phyloP scores from a whole-genome alignment of 2,329 filamentous ascomycete genomes.

The Phaeophleospora eucalypticola region DNA sequence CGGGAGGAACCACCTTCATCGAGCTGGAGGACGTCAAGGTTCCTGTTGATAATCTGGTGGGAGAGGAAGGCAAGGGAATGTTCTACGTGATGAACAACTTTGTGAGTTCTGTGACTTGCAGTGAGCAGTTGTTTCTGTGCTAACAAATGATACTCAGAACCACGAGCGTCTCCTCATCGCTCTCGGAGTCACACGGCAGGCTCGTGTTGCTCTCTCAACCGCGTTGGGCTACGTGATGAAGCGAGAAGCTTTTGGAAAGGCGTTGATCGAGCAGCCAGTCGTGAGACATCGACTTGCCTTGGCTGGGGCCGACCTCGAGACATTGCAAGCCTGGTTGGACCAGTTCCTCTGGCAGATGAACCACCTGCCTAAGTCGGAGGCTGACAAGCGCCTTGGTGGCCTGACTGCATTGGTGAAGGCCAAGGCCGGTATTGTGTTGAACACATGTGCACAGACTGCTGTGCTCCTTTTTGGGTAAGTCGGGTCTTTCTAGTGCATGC shows the following conservation, averaged over 20 bases:
- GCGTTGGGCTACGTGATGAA: conserved; percentile 61
- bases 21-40: conserved; percentile 70
- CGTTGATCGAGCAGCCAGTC: conserved; percentile 67
- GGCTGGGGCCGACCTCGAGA: conserved; percentile 62
- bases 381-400: conserved; percentile 61
- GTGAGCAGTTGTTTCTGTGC: too few species aligned
- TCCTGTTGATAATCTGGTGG: conserved; percentile 64
- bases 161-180: conserved; percentile 57
- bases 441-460: conserved; percentile 64
- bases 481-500: neutral
- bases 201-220: conserved; percentile 55
- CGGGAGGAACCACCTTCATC: conserved; percentile 68
- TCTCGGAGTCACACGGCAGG: conserved; percentile 58
- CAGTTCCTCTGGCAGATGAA: conserved; percentile 64
- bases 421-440: conserved; percentile 64
- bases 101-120: too few species aligned
- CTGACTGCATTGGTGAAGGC: conserved; percentile 70
- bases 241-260: conserved; percentile 62
- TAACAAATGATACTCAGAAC: too few species aligned
- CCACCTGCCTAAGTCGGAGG: conserved; percentile 53
- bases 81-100: conserved; percentile 47
- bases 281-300: conserved; percentile 67
- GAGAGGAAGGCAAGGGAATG: conserved; percentile 68
- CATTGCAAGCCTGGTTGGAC: conserved; percentile 67
- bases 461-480: conserved; percentile 61